A percentile compares a stretch with the other conserved stretches of the same genome.
phyloP scores from a whole-genome alignment of 768 basidiomycete genomes.

The Hysterangium stoloniferum region DNA sequence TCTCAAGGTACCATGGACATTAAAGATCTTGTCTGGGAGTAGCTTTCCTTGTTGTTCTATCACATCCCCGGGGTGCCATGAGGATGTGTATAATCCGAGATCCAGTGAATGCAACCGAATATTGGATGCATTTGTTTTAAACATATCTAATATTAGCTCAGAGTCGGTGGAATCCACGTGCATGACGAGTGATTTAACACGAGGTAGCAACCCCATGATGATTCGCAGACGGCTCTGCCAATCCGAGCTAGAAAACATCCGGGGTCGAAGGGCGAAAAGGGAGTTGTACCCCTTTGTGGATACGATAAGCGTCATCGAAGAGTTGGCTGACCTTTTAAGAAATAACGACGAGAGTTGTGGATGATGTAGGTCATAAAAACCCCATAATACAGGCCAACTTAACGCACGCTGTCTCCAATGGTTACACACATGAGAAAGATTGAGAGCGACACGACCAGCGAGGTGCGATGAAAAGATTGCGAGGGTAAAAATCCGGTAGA shows the following conservation, averaged over 20 bases:
- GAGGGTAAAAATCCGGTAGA: not conserved
- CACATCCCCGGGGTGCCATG: too few relatives aligned
- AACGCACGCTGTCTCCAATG: not conserved
- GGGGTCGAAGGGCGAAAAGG: not conserved
- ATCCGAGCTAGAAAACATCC: not conserved
- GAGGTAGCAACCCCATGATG: not conserved
- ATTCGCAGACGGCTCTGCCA: not conserved
- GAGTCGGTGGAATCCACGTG: not conserved
- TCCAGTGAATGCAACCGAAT: too few relatives aligned
- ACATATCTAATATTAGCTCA: too few relatives aligned
- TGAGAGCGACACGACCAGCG: not conserved
- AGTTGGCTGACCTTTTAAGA: slow-evolving; percentile 1
- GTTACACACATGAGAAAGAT: slow-evolving; percentile 1
- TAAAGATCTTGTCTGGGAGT: too few relatives aligned
- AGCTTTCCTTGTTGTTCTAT: too few relatives aligned
- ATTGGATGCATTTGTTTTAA: too few relatives aligned
- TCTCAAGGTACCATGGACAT: too few relatives aligned
- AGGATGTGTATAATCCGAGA: too few relatives aligned
- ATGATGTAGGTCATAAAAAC: not conserved
- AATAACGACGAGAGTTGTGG: not conserved
- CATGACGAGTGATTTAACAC: not conserved
- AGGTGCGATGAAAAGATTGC: not conserved
- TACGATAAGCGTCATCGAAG: not conserved
- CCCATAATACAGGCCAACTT: not conserved
- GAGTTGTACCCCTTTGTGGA: not conserved